Evolutionary conservation across 169 alveolate genomes (phyloP).

Genomic region (Plasmodium knowlesi): DNA sequence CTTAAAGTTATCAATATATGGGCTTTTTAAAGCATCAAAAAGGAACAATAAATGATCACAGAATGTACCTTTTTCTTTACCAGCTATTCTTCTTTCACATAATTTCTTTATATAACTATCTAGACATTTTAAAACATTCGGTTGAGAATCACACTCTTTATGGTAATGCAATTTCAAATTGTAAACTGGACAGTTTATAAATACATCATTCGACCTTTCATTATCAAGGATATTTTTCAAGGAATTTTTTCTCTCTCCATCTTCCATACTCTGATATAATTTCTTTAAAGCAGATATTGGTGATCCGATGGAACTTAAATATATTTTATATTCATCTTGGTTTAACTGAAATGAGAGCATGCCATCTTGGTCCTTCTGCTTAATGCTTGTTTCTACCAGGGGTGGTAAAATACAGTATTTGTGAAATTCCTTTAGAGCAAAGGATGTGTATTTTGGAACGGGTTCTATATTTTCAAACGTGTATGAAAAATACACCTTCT

Average conservation of each 20-base stretch:
- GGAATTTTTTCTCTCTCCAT: slow-evolving; percentile 4
- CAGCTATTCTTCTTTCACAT: background rate
- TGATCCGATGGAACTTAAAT: slow-evolving; percentile 5
- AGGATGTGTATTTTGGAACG: slow-evolving; percentile 32
- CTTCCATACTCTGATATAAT: slow-evolving; percentile 5
- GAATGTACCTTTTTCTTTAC: background rate
- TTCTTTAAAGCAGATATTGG: slow-evolving; percentile 40
- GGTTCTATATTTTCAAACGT: slow-evolving; percentile 2
- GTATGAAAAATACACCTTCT: slow-evolving; percentile 3
- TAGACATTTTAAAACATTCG: slow-evolving; percentile 36
- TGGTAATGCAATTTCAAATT: slow-evolving; percentile 30
- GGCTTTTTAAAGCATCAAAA: slow-evolving; percentile 13
- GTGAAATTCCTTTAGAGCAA: slow-evolving; percentile 41
- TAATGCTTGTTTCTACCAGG: slow-evolving; percentile 26
- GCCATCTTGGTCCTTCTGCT: background rate
- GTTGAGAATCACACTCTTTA: slow-evolving; percentile 5
- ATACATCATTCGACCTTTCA: background rate
- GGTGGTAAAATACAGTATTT: slow-evolving; percentile 54
- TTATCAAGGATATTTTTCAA: slow-evolving; percentile 17
- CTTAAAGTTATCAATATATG: background rate
- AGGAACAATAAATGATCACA: slow-evolving; percentile 49
- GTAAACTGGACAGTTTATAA: slow-evolving; percentile 16
- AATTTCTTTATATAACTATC: slow-evolving; percentile 16
- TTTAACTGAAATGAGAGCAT: slow-evolving; percentile 28
- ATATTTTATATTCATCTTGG: slow-evolving; percentile 48